These are phyloP conservation scores for Leonotis leonurus DNA, from an alignment of 257 asterid genomes.

Conservation along the genomic window DNA sequence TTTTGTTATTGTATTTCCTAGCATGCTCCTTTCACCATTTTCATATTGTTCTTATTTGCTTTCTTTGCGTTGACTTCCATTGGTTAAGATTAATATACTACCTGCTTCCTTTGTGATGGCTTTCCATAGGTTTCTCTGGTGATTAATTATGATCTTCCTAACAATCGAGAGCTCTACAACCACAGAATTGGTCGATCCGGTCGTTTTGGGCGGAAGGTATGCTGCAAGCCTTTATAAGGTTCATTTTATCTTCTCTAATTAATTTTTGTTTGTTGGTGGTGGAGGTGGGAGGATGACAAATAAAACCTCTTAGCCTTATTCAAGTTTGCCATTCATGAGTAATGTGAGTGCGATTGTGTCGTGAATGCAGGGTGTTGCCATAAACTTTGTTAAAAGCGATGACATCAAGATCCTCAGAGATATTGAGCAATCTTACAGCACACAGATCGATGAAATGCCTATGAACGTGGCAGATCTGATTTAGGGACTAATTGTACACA, in stretches of 20 bases:
- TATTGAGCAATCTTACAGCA: slow-evolving; percentile 87
- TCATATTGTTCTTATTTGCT: background rate
- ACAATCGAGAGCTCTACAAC: slow-evolving; percentile 88
- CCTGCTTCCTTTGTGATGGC: slow-evolving; percentile 8
- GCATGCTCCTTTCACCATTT: background rate
- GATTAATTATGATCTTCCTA: slow-evolving; percentile 90
- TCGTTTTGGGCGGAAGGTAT: slow-evolving; percentile 93
- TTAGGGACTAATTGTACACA: too few species aligned
- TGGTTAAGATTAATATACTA: too few species aligned
- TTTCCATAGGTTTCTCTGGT: slow-evolving; percentile 67
- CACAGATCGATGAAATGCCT: slow-evolving; percentile 97
- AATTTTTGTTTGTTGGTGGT: too few species aligned
- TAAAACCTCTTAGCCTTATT: background rate
- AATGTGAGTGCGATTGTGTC: background rate
- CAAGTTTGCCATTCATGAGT: background rate
- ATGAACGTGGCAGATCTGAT: slow-evolving; percentile 92
- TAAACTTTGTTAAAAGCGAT: slow-evolving; percentile 80
- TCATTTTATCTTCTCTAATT: background rate
- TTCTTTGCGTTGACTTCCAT: too few species aligned
- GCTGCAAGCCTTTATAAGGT: slow-evolving; percentile 17
- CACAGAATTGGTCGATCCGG: slow-evolving; percentile 97
- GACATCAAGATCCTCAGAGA: slow-evolving; percentile 89
- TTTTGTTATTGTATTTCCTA: background rate
- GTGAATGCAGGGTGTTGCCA: slow-evolving; percentile 82
- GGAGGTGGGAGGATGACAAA: too few species aligned